Percentiles rank a stretch among this genome's conserved stretches.
Conservation (phyloP, 768 basidiomycete genomes). For the Phlegmacium glaucopus region DNA sequence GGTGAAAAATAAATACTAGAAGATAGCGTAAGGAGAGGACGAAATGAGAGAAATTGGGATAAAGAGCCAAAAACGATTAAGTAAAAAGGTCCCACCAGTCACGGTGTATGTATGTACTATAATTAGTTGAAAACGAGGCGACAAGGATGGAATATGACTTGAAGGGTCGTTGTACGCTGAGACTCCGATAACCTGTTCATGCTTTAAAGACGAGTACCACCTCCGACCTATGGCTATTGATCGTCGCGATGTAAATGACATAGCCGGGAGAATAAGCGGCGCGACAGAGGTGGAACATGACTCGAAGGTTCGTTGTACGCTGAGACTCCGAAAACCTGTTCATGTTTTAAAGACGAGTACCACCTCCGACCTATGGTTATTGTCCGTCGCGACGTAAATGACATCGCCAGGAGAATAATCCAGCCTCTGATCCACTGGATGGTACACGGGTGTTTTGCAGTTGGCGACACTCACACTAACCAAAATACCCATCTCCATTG, state of each 20-base stretch:
- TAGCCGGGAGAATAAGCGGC: conserved; percentile 11
- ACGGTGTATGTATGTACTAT: no score
- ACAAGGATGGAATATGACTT: background rate
- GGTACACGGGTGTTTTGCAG: background rate
- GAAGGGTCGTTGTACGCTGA: background rate
- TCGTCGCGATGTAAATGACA: conserved; percentile 11
- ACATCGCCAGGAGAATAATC: conserved; percentile 12
- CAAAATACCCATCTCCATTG: conserved; percentile 34
- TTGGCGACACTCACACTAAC: conserved; percentile 29
- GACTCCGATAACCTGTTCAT: background rate
- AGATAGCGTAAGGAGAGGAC: no score
- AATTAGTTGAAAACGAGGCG: no score
- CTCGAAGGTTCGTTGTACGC: background rate
- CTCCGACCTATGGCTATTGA: conserved; percentile 5
- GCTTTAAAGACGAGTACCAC: conserved; percentile 9
- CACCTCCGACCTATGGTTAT: conserved; percentile 5
- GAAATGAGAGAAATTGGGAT: no score
- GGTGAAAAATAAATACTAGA: no score
- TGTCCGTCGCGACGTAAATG: conserved; percentile 11
- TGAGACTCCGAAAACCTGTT: background rate
- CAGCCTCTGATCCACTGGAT: conserved; percentile 2
- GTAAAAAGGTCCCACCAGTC: no score
- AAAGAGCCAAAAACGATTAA: no score
- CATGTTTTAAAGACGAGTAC: conserved; percentile 9
- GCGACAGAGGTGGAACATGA: background rate